Evolutionary conservation across 305 asterid species (phyloP).

Genomic region (Fraxinus nigra): DNA sequence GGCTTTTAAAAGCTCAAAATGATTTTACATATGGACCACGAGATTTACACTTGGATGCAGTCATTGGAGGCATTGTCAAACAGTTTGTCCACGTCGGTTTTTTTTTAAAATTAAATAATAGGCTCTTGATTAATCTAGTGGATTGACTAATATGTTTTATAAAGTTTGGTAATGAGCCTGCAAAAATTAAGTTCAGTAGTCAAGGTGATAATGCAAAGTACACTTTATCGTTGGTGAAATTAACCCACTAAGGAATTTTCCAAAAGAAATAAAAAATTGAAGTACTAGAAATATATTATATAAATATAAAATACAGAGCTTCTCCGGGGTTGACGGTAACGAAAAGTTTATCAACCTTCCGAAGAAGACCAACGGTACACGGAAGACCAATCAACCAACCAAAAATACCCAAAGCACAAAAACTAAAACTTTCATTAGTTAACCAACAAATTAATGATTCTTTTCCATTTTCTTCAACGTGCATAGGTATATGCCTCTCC

Average conservation of each 20-base stretch:
- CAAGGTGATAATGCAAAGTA: neutral
- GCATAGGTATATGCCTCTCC: constrained; percentile 26
- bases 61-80: neutral
- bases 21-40: neutral
- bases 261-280: neutral
- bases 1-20: neutral
- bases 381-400: constrained; percentile 40
- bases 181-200: neutral
- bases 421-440: neutral
- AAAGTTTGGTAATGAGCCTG: neutral
- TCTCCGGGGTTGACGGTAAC: constrained; percentile 50
- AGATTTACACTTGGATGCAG: neutral
- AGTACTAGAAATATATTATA: neutral
- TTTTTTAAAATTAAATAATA: too few species aligned
- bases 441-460: neutral
- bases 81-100: neutral
- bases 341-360: constrained; percentile 40
- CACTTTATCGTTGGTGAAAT: neutral
- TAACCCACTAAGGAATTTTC: neutral
- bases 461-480: constrained; percentile 19
- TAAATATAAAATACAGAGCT: neutral
- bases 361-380: constrained; percentile 49
- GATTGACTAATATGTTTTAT: neutral
- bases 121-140: neutral
- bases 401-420: neutral